Conservation (phyloP, 352 stramenopile species). For the Globisporangium lucens region DNA sequence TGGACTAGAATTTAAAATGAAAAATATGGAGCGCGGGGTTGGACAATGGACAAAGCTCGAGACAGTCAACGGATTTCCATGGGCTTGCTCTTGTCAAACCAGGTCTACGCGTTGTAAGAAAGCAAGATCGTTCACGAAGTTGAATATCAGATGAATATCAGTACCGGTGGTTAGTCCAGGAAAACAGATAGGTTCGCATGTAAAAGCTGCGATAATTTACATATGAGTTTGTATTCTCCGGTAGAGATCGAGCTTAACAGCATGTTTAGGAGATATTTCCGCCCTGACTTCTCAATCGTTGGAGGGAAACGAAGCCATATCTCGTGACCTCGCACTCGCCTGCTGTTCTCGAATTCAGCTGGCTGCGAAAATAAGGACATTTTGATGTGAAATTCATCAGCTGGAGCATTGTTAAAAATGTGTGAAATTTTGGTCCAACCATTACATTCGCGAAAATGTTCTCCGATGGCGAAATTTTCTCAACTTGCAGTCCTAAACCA, state of each 20-base stretch:
- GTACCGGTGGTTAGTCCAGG: neutral
- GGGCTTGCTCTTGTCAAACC: neutral
- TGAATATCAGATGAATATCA: neutral
- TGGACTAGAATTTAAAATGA: neutral
- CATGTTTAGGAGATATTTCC: slow-evolving; percentile 4
- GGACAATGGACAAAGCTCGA: neutral
- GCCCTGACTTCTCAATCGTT: neutral
- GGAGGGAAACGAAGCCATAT: neutral
- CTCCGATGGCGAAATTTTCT: neutral
- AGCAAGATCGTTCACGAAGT: slow-evolving; percentile 15
- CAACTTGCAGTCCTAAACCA: neutral
- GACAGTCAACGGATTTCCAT: neutral
- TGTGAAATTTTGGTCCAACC: slow-evolving; percentile 3
- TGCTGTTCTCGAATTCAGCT: slow-evolving; percentile 8
- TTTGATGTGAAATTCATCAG: slow-evolving; percentile 1
- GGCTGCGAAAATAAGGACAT: slow-evolving; percentile 6
- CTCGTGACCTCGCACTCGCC: neutral
- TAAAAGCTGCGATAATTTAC: slow-evolving; percentile 10
- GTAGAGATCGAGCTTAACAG: slow-evolving; percentile 4
- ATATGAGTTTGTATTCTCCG: slow-evolving; percentile 5
- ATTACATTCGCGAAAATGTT: slow-evolving; percentile 1
- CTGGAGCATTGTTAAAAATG: neutral
- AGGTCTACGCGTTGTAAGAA: neutral
- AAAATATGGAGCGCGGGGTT: neutral
- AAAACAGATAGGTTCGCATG: neutral